Evolutionary conservation across 306 rosid genomes (phyloP).

Genomic region (Dryas drummondii): DNA sequence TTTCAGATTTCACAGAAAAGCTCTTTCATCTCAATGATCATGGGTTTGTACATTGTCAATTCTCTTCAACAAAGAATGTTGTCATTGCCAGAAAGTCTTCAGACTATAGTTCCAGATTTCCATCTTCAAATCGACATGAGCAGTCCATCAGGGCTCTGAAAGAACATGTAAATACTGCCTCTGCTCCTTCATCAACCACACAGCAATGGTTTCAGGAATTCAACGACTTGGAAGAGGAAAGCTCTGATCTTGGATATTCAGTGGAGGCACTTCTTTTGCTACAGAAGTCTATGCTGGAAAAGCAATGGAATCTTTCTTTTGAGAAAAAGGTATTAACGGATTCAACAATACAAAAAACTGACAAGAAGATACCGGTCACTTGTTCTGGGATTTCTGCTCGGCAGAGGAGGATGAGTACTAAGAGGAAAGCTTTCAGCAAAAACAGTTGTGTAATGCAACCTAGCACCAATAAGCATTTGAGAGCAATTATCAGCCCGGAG

Average conservation of each 20-base stretch:
- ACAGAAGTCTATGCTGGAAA: constrained; percentile 92
- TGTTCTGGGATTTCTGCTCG: constrained; percentile 98
- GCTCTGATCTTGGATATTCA: constrained; percentile 53
- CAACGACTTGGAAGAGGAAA: constrained; percentile 51
- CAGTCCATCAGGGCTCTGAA: constrained; percentile 66
- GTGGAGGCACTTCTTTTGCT: constrained; percentile 87
- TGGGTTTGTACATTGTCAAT: constrained; percentile 52
- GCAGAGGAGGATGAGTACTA: constrained; percentile 68
- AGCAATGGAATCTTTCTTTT: constrained; percentile 88
- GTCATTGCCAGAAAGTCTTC: constrained; percentile 57
- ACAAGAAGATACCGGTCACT: constrained; percentile 55
- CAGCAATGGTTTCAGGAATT: constrained; percentile 48
- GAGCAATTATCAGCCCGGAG: constrained; percentile 48
- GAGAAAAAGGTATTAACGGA: constrained; percentile 41
- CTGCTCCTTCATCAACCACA: constrained; percentile 36
- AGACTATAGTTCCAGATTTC: constrained; percentile 43
- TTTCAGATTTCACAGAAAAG: constrained; percentile 75
- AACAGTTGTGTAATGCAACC: constrained; percentile 33
- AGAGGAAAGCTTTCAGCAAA: constrained; percentile 44
- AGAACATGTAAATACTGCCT: constrained; percentile 55
- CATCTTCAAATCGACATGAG: constrained; percentile 37
- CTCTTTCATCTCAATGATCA: constrained; percentile 47
- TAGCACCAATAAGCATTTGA: constrained; percentile 39
- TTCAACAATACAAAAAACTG: constrained; percentile 23
- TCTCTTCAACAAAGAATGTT: constrained; percentile 46